Conservation (phyloP, 306 rosid species). For the barrel medic (Medicago truncatula) region MtrunA17r5.0-ANR NC_053049.1:46858001-46858500, state of each 20-base stretch:
- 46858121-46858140: no score
- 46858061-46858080: no score
- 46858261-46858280: slow-evolving; percentile 79
- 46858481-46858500: slow-evolving; percentile 42
- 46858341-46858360: slow-evolving; percentile 62
- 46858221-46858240: slow-evolving; percentile 37
- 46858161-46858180: no score
- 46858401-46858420: slow-evolving; percentile 54
- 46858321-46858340: slow-evolving; percentile 77
- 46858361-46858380: slow-evolving; percentile 50
- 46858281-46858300: slow-evolving; percentile 71
- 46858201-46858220: slow-evolving; percentile 26
- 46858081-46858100: no score
- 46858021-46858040: no score
- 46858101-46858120: no score
- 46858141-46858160: no score
- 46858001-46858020: no score
- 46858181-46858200: no score
- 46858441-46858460: slow-evolving; percentile 43
- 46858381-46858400: slow-evolving; percentile 51
- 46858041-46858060: no score
- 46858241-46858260: slow-evolving; percentile 48
- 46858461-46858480: slow-evolving; percentile 41
- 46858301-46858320: slow-evolving; percentile 76
- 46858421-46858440: slow-evolving; percentile 54